These are phyloP conservation scores for Xylaria grammica DNA, from an alignment of 495 filamentous ascomycete genomes.

Conservation along the genomic window DNA sequence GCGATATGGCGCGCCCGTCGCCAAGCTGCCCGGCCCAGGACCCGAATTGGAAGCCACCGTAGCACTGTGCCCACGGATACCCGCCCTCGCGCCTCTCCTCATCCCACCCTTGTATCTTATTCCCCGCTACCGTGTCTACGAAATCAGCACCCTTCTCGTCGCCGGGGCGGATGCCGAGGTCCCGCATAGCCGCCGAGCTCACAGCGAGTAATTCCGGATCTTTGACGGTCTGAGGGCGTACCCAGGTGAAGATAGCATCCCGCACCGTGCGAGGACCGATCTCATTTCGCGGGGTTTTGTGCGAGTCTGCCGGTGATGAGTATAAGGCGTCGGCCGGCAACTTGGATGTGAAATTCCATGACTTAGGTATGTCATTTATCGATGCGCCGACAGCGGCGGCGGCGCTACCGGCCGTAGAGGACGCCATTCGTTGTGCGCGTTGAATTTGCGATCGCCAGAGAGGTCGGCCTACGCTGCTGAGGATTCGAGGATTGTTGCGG, in stretches of 20 bases:
- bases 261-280: conserved; percentile 86
- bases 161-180: conserved; percentile 71
- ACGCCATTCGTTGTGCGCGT: conserved; percentile 30
- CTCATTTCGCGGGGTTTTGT: conserved; percentile 74
- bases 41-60: conserved; percentile 87
- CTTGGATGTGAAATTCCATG: conserved; percentile 79
- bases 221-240: conserved; percentile 73
- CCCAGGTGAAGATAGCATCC: conserved; percentile 86
- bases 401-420: conserved; percentile 33
- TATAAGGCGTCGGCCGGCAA: conserved; percentile 80
- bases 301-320: conserved; percentile 78
- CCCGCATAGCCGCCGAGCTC: conserved; percentile 74
- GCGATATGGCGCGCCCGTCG: conserved; percentile 90
- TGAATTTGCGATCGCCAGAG: conserved; percentile 25
- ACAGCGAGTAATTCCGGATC: conserved; percentile 80
- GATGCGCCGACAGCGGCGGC: conserved; percentile 41
- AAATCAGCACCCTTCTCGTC: conserved; percentile 79
- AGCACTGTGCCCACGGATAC: conserved; percentile 98
- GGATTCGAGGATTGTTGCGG: conserved; percentile 10
- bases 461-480: conserved; percentile 4
- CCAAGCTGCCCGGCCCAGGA: conserved; percentile 96
- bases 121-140: conserved; percentile 75
- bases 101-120: conserved; percentile 71
- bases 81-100: conserved; percentile 64
- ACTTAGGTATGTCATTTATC: conserved; percentile 79